Evolutionary conservation across 2,329 filamentous ascomycete genomes (phyloP).

Genomic region (Furcasterigmium sp.): DNA sequence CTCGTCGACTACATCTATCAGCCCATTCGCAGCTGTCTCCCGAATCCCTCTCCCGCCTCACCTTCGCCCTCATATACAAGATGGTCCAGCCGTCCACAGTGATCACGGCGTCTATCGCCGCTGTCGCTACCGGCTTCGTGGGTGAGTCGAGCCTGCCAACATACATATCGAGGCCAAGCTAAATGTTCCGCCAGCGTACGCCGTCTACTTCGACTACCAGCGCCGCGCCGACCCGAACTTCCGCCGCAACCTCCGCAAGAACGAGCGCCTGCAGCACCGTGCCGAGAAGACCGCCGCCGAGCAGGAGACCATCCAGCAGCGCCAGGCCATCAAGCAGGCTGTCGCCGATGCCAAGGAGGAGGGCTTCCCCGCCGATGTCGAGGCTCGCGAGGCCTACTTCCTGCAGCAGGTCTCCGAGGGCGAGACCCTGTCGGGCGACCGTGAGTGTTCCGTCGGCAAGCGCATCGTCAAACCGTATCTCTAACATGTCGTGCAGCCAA

Average conservation of each 20-base stretch:
- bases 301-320: slow-evolving; percentile 59
- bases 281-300: slow-evolving; percentile 69
- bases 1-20: neutral
- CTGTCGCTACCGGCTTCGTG: slow-evolving; percentile 52
- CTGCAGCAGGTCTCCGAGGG: slow-evolving; percentile 91
- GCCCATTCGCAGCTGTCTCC: neutral
- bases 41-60: neutral
- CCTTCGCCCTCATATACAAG: neutral
- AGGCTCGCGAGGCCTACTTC: slow-evolving; percentile 94
- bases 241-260: slow-evolving; percentile 64
- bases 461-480: neutral
- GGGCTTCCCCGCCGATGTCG: slow-evolving; percentile 83
- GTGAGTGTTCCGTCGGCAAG: slow-evolving; percentile 44
- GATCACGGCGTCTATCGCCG: slow-evolving; percentile 57
- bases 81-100: slow-evolving; percentile 49
- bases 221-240: slow-evolving; percentile 61
- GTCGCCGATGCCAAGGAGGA: slow-evolving; percentile 83
- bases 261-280: slow-evolving; percentile 67
- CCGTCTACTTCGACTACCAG: slow-evolving; percentile 64
- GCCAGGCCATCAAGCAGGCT: slow-evolving; percentile 66
- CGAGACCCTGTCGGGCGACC: slow-evolving; percentile 76
- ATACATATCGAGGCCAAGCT: too few relatives aligned
- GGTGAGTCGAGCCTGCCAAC: too few relatives aligned
- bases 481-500: neutral
- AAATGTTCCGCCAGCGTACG: slow-evolving; percentile 45